Evolutionary conservation across 2,329 filamentous ascomycete species (phyloP), one percentile per base, ranked within the genome.

Genomic region (Alternaria ethzedia): DNA sequence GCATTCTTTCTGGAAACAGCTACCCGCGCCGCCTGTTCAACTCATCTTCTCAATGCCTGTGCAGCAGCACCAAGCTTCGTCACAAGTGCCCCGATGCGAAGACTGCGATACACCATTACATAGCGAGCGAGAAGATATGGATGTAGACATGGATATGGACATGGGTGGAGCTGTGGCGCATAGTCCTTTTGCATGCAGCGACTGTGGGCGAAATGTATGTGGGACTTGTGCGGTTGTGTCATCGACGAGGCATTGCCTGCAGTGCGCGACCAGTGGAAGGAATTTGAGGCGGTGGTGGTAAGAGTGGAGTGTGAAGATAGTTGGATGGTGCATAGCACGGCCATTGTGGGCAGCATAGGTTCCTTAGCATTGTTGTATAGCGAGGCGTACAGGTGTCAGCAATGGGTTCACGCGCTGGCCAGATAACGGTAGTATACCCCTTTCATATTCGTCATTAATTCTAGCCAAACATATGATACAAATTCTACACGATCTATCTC

Each of bases 1-100:
- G 2, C 83, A 85, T 61, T 75, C 79, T 3, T 84, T 85, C 70
- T 85, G 83, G 83, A 78, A 77, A 11, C 59, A 70, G 47, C 75
- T 84, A 2, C 69, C 78, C 8, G 75, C 78, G 15, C 70, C 75
- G 4, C 77, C 73, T 7, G 72, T 77, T 3, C 70, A 73, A 17
- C 63, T 64, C 10, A 36, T 67, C 32, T 71, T 71, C 58, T 54
- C 66, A 4, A 61, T 56, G n/a, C 62, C 71, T 28, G 51, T 63
- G n/a, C 61, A 59, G 56, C 61, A 52, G 32, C 15, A 61, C 10
- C 66, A 66, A 25, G 3, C 59, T 8, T 43, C 17, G 1, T 26
- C 50, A 23, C 64, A 70, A 8, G 59, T 63, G 5, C 69, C 73
- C 59, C 73, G 73, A 12, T 84, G 83, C 62, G 82, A 84, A 17